Percentiles rank a stretch among this genome's conserved stretches.
phyloP scores from a whole-genome alignment of 371 early-diverging fungal species.

The Dinochytrium kinnereticum region DNA sequence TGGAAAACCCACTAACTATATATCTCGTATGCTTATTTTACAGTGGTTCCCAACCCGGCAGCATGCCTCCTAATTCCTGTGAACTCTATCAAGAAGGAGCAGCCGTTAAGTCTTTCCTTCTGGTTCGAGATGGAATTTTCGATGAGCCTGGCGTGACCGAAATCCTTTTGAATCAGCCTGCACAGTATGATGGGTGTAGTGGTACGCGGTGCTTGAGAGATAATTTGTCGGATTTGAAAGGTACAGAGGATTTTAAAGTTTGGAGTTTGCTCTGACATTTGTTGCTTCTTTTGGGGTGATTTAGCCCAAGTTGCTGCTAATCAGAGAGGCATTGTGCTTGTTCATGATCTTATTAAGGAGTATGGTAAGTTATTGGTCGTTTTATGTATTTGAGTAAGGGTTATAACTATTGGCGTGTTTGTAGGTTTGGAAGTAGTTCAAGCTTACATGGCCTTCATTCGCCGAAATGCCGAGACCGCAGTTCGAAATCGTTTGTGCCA shows the following conservation, averaged over 20 bases:
- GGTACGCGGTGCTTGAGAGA: conserved; percentile 84
- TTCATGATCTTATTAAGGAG: conserved; percentile 80
- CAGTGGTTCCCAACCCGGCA: conserved; percentile 51
- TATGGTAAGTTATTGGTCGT: conserved; percentile 57
- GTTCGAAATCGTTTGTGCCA: conserved; percentile 60
- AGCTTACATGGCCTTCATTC: conserved; percentile 82
- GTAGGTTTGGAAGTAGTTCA: conserved; percentile 80
- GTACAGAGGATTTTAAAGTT: no score
- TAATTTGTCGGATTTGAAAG: conserved; percentile 92
- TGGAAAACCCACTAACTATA: not conserved
- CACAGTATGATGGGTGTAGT: conserved; percentile 81
- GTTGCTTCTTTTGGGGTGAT: not conserved
- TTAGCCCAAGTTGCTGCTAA: conserved; percentile 88
- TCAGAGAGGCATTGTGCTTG: conserved; percentile 87
- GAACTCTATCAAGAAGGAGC: conserved; percentile 93
- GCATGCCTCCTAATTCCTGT: conserved; percentile 53
- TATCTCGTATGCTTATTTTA: not conserved
- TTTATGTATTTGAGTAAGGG: not conserved
- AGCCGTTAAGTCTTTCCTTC: conserved; percentile 84
- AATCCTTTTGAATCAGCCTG: conserved; percentile 80
- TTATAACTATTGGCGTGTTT: not conserved
- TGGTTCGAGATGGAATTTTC: conserved; percentile 81
- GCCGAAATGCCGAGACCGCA: conserved; percentile 83
- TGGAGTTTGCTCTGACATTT: not conserved
- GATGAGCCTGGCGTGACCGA: conserved; percentile 76